Evolutionary conservation across 2,329 filamentous ascomycete species (phyloP).

Genomic region (Dothideomycetes sp.): DNA sequence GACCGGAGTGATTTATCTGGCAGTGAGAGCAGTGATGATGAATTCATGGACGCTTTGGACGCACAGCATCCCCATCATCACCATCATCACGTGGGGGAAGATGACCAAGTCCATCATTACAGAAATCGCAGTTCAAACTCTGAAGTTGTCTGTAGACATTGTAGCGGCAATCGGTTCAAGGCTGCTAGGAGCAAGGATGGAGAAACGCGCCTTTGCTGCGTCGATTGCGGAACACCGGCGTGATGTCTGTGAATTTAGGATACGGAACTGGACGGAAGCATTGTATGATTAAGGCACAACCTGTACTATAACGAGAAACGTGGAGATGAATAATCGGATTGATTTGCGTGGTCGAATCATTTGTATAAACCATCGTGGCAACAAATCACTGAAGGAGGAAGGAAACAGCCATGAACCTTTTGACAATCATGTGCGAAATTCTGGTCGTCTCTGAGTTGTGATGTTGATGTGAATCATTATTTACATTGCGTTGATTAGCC

Average conservation of each 20-base stretch:
- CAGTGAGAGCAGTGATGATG: conserved; percentile 29
- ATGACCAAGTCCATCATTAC: background rate
- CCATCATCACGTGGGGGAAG: conserved; percentile 7
- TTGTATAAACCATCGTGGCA: no score
- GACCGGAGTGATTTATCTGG: conserved; percentile 21
- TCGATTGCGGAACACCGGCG: conserved; percentile 32
- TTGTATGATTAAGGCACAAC: no score
- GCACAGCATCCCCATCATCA: conserved; percentile 30
- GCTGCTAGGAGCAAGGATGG: conserved; percentile 43
- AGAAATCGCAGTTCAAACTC: background rate
- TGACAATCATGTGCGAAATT: no score
- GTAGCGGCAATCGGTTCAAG: conserved; percentile 52
- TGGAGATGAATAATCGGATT: no score
- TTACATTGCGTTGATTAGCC: no score
- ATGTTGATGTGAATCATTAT: no score
- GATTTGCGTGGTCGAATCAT: no score
- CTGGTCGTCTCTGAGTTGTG: no score
- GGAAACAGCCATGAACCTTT: no score
- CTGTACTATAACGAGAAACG: no score
- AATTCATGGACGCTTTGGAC: conserved; percentile 31
- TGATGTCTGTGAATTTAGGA: background rate
- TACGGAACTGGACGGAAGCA: background rate
- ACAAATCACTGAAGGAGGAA: no score
- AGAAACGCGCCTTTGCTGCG: conserved; percentile 50
- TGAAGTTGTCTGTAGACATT: conserved; percentile 38